Conservation (phyloP, 257 asterid genomes). For the Scutellaria minor region DNA sequence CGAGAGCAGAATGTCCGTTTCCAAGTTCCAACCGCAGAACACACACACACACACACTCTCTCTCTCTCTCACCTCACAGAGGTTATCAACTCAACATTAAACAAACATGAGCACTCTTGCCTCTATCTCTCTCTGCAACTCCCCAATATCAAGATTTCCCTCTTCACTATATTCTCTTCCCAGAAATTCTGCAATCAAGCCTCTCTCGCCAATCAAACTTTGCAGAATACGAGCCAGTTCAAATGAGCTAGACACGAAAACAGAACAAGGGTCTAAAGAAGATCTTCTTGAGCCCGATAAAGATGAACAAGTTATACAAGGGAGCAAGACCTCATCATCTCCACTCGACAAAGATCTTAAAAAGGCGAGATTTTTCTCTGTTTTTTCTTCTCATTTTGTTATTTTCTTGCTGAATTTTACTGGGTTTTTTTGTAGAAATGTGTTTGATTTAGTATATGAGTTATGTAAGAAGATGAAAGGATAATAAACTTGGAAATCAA, state of each 20-base stretch:
- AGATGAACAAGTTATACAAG: conserved; percentile 36
- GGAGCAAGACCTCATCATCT: conserved; percentile 39
- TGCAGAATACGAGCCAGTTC: conserved; percentile 57
- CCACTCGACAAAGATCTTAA: conserved; percentile 74
- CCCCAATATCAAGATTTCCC: conserved; percentile 33
- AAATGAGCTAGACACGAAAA: conserved; percentile 51
- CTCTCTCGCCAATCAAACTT: conserved; percentile 31
- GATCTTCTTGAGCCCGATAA: conserved; percentile 23
- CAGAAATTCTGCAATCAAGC: conserved; percentile 28
- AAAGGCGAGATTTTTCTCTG: conserved; percentile 49
- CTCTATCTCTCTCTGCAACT: conserved; percentile 45
- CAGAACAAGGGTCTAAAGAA: conserved; percentile 37
- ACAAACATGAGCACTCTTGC: conserved; percentile 46
- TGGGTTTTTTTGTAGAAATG: background rate
- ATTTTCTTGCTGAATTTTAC: background rate
- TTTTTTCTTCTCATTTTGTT: background rate
- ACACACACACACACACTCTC: background rate
- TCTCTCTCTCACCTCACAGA: conserved; percentile 13
- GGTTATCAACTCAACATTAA: conserved; percentile 37
- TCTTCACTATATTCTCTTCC: conserved; percentile 19
- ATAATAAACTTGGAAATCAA: background rate
- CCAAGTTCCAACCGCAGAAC: conserved; percentile 18
- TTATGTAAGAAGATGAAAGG: background rate
- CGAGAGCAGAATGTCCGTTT: background rate
- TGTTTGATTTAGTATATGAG: conserved; percentile 10